phyloP scores from a whole-genome alignment of 768 basidiomycete species.

The Lactifluus pinguis region DNA sequence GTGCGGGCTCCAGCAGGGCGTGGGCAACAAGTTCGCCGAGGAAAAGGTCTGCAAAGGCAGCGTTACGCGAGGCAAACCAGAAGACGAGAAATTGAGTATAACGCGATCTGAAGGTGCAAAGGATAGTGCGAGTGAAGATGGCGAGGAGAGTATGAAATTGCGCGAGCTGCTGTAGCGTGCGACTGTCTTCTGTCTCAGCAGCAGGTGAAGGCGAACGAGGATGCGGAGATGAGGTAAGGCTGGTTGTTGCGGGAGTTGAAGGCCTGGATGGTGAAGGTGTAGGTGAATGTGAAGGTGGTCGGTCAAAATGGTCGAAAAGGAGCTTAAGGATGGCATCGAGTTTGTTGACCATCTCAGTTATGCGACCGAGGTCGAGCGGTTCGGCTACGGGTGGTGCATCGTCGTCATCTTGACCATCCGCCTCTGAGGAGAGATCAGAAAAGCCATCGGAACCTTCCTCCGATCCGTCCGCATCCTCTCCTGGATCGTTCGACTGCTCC shows the following conservation, averaged over 20 bases:
- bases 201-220: conserved; percentile 20
- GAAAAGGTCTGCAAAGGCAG: conserved; percentile 86
- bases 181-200: conserved; percentile 23
- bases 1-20: conserved; percentile 52
- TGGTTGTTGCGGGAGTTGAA: conserved; percentile 24
- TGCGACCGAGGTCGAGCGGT: conserved; percentile 53
- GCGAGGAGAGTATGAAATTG: conserved; percentile 85
- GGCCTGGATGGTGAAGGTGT: conserved; percentile 25
- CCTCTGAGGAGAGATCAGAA: conserved; percentile 73
- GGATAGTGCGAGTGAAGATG: conserved; percentile 89
- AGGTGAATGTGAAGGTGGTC: conserved; percentile 27
- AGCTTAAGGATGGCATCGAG: conserved; percentile 82
- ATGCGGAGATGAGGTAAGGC: not conserved
- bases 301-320: conserved; percentile 77
- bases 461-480: conserved; percentile 38
- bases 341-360: conserved; percentile 85
- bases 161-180: conserved; percentile 37
- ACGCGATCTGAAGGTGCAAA: conserved; percentile 93
- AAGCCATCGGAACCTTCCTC: conserved; percentile 37
- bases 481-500: conserved; percentile 53
- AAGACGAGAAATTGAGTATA: conserved; percentile 97
- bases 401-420: conserved; percentile 41
- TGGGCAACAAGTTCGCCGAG: conserved; percentile 91
- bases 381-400: conserved; percentile 30
- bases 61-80: conserved; percentile 86